A percentile compares a stretch with the other conserved stretches of the same genome.
Conservation (phyloP, 2,329 filamentous ascomycete species). For the Trichoderma semiorbis region DNA sequence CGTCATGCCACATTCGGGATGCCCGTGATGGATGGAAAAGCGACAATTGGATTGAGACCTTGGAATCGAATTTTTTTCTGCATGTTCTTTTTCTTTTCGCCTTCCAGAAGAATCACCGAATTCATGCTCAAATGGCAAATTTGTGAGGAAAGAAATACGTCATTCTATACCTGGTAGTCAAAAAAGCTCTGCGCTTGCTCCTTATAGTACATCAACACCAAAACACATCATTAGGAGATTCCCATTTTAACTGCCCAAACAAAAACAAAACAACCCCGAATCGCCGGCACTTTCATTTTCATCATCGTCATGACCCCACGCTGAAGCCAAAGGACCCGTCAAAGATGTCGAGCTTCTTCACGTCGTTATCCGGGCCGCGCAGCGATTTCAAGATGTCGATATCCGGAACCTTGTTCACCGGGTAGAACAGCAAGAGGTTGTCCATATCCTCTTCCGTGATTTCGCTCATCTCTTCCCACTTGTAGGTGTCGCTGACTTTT, state of each 20-base stretch:
- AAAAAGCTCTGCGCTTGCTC: background rate
- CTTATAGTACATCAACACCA: conserved; percentile 12
- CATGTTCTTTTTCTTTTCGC: background rate
- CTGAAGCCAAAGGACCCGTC: conserved; percentile 59
- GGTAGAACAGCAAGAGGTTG: conserved; percentile 73
- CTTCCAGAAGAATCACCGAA: background rate
- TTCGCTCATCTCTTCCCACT: conserved; percentile 76
- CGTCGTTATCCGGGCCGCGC: conserved; percentile 41
- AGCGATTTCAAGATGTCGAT: conserved; percentile 55
- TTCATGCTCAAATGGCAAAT: background rate
- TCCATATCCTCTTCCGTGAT: conserved; percentile 85
- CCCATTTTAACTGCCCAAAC: background rate
- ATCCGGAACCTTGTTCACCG: conserved; percentile 51
- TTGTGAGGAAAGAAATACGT: background rate
- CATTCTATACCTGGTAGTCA: background rate
- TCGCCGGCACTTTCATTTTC: background rate
- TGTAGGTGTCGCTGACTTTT: conserved; percentile 82
- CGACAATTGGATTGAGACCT: background rate
- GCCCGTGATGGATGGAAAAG: no score
- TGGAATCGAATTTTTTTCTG: background rate
- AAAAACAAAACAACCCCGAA: background rate
- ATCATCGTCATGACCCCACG: conserved; percentile 39
- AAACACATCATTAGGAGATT: background rate
- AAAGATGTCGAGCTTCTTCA: conserved; percentile 51
- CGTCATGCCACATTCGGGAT: background rate